Conservation (phyloP, 108 stramenopile genomes). For the Nannochloropsis oceanica region DNA sequence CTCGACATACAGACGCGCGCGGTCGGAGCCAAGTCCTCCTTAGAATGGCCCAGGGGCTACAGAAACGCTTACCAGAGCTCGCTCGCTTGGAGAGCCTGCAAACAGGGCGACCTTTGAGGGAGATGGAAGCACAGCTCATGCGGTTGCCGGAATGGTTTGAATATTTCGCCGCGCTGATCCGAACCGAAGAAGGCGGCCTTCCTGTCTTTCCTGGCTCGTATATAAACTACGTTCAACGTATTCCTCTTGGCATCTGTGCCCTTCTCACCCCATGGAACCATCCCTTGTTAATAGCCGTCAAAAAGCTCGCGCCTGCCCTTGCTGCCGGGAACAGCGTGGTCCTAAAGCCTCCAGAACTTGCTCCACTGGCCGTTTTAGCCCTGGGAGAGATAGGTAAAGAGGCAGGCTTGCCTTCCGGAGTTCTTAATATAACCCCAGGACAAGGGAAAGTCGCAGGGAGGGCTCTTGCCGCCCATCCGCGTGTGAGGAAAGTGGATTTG, state of each 20-base stretch:
- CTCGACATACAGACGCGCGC: background rate
- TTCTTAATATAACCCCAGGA: constrained; percentile 66
- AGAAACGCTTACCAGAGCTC: constrained; percentile 1
- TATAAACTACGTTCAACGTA: constrained; percentile 42
- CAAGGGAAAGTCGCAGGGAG: constrained; percentile 56
- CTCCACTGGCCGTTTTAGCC: constrained; percentile 48
- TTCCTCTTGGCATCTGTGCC: constrained; percentile 62
- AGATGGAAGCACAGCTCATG: constrained; percentile 54
- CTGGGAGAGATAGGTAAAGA: constrained; percentile 13
- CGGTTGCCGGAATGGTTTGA: constrained; percentile 45
- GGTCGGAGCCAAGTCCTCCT: background rate
- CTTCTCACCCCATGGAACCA: constrained; percentile 60
- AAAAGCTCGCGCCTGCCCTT: constrained; percentile 58
- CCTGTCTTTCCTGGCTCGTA: constrained; percentile 8
- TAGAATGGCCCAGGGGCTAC: background rate
- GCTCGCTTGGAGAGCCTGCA: constrained; percentile 32
- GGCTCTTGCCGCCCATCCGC: constrained; percentile 45
- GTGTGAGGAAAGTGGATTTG: constrained; percentile 66
- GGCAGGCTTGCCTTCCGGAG: constrained; percentile 48
- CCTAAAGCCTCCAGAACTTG: constrained; percentile 69
- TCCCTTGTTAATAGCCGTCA: constrained; percentile 55
- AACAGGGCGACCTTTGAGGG: constrained; percentile 59
- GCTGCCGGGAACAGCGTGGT: constrained; percentile 72
- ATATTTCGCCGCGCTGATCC: constrained; percentile 42
- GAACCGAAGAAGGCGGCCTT: constrained; percentile 6